Evolutionary conservation across 352 stramenopile genomes (phyloP), one percentile per base, ranked within the genome.

Genomic region (Plasmopara muralis): DNA sequence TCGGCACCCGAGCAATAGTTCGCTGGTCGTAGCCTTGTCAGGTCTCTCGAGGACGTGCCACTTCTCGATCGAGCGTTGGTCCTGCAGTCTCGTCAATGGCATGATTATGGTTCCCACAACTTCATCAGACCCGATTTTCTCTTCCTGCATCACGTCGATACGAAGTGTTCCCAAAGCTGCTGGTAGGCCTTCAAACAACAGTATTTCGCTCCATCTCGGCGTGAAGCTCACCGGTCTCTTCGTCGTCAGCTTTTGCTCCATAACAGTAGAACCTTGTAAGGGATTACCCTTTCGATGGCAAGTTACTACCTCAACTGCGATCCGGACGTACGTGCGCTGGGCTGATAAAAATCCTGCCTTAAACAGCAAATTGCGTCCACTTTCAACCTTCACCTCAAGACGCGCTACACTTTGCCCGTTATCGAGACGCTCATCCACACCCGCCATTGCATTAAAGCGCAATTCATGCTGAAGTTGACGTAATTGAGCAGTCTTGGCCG

Each of bases 121-220:
- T 7, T 71, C 53, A 43, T 87, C 73, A 0, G 63, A 55, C 4
- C 73, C 73, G 39, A 87, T 66, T 55, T 58, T 59, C 40, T 87
- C 76, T 42, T 84, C 73, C 51, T 87, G 76, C 69, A 87, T 71
- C 6, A 87, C 56, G 14, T 87, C 76, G 8, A 83, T 31, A 25
- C 62, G 48, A 2, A 87, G 12, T 13, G 60, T 59, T 16, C 70
- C 73, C 16, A 74, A 59, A 5, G 78, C 64, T 14, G 70, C 66
- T 14, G 66, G 57, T 5, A 87, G 64, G 0, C 63, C 66, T 33
- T 77, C 47, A 50, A 87, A 84, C 37, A 63, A 43, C 12, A 87
- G 16, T 10, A 44, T 38, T 29, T 84, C 73, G 39, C 67, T 68
- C 76, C 76, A 87, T 39, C 57, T 68, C 0, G 43, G 41, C 2